Evolutionary conservation across 805 yeast genomes (phyloP).

Genomic region (Starmera pachycereana): DNA sequence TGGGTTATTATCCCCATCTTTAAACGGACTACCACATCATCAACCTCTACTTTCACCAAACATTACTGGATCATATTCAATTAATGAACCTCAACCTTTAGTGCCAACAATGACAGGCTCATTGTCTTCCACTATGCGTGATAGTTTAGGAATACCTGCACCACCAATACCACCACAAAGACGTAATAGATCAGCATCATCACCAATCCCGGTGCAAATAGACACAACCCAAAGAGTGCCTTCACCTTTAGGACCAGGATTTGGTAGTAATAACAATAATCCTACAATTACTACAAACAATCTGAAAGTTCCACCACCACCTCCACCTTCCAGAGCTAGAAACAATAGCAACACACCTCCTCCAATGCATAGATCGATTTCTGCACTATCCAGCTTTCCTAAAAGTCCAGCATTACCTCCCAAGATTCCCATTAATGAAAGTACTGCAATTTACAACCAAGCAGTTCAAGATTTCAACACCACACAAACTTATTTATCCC

Average conservation of each 20-base stretch:
- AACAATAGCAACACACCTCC: conserved; percentile 17
- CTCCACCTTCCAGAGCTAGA: conserved; percentile 30
- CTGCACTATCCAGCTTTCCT: neutral
- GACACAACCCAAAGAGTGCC: conserved; percentile 7
- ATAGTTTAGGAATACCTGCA: conserved; percentile 6
- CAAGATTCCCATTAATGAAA: conserved; percentile 6
- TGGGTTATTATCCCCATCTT: conserved; percentile 11
- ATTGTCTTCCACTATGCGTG: conserved; percentile 24
- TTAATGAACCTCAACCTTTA: conserved; percentile 12
- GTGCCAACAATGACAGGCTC: conserved; percentile 32
- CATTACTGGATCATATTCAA: neutral
- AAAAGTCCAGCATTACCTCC: conserved; percentile 14
- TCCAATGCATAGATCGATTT: neutral
- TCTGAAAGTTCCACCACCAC: conserved; percentile 17
- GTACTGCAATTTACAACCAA: conserved; percentile 2
- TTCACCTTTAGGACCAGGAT: conserved; percentile 29
- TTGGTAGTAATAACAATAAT: conserved; percentile 30
- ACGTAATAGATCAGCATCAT: conserved; percentile 14
- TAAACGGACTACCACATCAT: conserved; percentile 11
- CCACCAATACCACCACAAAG: conserved; percentile 1
- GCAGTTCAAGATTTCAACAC: conserved; percentile 7
- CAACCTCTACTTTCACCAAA: conserved; percentile 7
- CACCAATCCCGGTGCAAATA: conserved; percentile 8
- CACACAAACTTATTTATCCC: too few relatives aligned
- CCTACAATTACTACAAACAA: conserved; percentile 21